Base-by-base conservation (phyloP, 2,329 filamentous ascomycete genomes). In the Fusarium sp. region DNA sequence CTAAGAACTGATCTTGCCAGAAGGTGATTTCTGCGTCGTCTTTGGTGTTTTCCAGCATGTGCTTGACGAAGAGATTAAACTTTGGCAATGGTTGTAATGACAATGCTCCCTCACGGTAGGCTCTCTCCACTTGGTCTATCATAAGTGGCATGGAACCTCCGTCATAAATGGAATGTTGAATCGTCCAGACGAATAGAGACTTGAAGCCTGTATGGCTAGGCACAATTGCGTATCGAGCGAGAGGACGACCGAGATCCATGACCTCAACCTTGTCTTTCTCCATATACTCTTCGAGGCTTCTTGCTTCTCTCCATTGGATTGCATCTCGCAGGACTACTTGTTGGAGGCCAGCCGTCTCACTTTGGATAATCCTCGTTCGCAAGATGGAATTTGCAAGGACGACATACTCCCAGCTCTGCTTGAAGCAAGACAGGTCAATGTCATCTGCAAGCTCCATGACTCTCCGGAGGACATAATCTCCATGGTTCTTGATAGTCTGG, bases 151-250 rank as follows among this genome's bases (percentile, higher is more conserved):
- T 81, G 1, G 80, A 82, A 82, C 84, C 85, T 15, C 84, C 84
- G 47, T 87, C 85, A 57, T 86, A 87, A 2, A 85, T 73, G 18
- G 80, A 80, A 62, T 87, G 85, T 24, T 75, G 73, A 24, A 67
- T 57, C 4, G 63, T 66, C 66, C 60, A 72, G n/a, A 71, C 43
- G 23, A 73, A 60, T 18, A 31, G 49, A n/a, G 43, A 13, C 3
- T 39, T 57, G 3, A 24, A 35, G 11, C 29, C 38, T 12, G 41
- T 15, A 3, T 43, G 10, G 3, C 39, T 26, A 10, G 29, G 38
- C n/a, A 64, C 21, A 6, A 60, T 50, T 5, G 49, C 55, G 13
- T 42, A 47, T 12, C 61, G 26, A 33, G 39, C 46, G 7, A 59
- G 20, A 5, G 61, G 41, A 1, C 18, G 29, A 15, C 61, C 61